Base-by-base conservation (phyloP, 371 early-diverging fungal species). In the Apophysomyces ossiformis region DNA sequence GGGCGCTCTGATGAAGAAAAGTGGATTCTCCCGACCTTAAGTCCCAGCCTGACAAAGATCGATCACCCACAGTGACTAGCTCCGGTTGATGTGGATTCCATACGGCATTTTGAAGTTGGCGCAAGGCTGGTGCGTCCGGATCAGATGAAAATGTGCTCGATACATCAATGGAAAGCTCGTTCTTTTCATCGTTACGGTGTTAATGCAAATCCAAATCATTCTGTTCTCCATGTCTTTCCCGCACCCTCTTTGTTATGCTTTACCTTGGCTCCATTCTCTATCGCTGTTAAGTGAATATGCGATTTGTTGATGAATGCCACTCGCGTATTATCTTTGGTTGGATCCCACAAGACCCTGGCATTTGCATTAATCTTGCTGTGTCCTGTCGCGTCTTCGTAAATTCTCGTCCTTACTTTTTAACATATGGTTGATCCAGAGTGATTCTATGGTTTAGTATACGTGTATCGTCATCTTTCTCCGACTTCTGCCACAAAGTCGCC, bases 41-140 rank as follows among this genome's bases (percentile, higher is more conserved):
- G 72, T 96, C 93, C 89, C 92, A 93, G 6, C 92, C 89, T 38
- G 84, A 76, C 7, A 96, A 72, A 16, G 74, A 70, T 8, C 77
- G 67, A 11, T 85, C 91, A 8, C 83, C 83, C 5, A 84, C 85
- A 2, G 90, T 76, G 6, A 89, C 77, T 12, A 93, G 65, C 37
- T 84, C 85, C 4, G 81, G 47, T 13, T 79, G 66, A 64, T 94
- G 90, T 8, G 93, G 92, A 65, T 90, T 91, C 92, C 94, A 93
- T 5, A 85, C 83, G 0, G 83, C 90, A 57, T 87, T 84, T 44
- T 83, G 81, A 4, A 82, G 57, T 37, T 60, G 64, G 9, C 50
- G 9, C 18, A 72, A 58, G 1, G 65, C 57, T 3, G 63, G 46
- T 1, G 65, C 37, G 2, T 70, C 38, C 3, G 32, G 43, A n/a